phyloP scores from a whole-genome alignment of 192 early-diverging fungal species.

The Dispira simplex region DNA sequence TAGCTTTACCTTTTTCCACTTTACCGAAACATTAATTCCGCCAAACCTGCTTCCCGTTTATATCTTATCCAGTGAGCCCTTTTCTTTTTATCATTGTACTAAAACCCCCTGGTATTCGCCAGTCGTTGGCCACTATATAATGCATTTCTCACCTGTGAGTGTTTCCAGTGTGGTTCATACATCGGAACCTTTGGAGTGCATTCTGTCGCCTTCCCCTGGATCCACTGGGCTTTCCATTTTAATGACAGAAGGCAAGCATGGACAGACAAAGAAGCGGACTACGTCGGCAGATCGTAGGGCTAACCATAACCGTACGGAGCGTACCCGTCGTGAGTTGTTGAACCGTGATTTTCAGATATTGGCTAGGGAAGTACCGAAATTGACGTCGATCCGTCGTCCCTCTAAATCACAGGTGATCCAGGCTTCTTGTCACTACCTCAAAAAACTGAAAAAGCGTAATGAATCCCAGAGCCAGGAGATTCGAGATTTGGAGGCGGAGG shows the following conservation, averaged over 20 bases:
- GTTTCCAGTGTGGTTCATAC: not conserved
- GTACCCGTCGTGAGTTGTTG: constrained; percentile 4
- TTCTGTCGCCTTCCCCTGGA: not conserved
- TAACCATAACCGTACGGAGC: constrained; percentile 9
- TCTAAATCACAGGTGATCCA: constrained; percentile 4
- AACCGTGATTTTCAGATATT: constrained; percentile 2
- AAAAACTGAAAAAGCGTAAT: not conserved
- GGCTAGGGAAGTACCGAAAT: not conserved
- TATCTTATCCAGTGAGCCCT: too few species aligned
- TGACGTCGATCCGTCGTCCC: not conserved
- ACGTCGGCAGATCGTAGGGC: constrained; percentile 8
- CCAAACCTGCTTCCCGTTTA: too few species aligned
- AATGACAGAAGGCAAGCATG: not conserved
- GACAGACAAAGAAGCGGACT: constrained; percentile 6
- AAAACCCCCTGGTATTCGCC: too few species aligned
- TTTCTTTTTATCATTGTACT: too few species aligned
- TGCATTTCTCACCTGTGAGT: not conserved
- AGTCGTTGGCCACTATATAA: not conserved
- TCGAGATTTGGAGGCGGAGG: not conserved
- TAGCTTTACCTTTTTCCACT: too few species aligned
- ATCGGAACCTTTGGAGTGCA: not conserved
- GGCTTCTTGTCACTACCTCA: constrained; percentile 1
- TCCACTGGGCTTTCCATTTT: not conserved
- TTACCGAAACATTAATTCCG: too few species aligned
- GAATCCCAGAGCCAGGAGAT: not conserved